These are phyloP conservation scores for Elaeis oleifera DNA, from an alignment of 202 grass and related monocot genomes.

Conservation along the genomic window DNA sequence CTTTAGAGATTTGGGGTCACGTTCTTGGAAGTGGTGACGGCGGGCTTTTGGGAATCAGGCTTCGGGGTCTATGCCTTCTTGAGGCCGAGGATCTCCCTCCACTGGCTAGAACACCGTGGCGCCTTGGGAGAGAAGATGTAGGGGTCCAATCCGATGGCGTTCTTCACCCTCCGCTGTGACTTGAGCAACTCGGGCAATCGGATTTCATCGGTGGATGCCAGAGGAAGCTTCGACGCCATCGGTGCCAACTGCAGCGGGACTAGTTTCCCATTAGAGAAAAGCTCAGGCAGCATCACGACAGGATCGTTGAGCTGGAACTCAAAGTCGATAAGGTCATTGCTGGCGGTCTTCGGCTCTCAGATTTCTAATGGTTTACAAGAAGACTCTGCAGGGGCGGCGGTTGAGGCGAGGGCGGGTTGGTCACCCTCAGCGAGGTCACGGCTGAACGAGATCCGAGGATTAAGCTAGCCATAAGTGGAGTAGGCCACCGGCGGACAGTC, in stretches of 20 bases:
- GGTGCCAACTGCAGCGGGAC: slow-evolving; percentile 30
- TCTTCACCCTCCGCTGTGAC: neutral
- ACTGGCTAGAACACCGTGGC: slow-evolving; percentile 40
- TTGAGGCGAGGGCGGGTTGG: no score
- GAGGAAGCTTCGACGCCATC: neutral
- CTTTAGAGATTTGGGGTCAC: neutral
- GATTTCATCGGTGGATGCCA: neutral
- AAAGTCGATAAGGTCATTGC: slow-evolving; percentile 23
- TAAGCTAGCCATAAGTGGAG: neutral
- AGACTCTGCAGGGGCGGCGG: no score
- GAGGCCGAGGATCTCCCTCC: slow-evolving; percentile 49
- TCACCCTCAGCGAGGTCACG: no score
- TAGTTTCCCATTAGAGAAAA: slow-evolving; percentile 54
- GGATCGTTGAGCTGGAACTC: slow-evolving; percentile 38
- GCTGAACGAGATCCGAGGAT: no score
- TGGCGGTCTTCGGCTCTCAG: neutral
- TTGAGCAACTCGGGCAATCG: neutral
- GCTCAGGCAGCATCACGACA: slow-evolving; percentile 46
- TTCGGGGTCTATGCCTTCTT: slow-evolving; percentile 14
- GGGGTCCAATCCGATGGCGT: neutral
- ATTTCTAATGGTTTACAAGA: no score
- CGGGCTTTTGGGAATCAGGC: neutral
- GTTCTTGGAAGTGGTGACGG: neutral
- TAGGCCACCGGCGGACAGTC: neutral
- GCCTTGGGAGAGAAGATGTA: slow-evolving; percentile 35